A percentile compares a stretch with the other conserved stretches of the same genome.
phyloP scores from a whole-genome alignment of 176 grass and related monocot species.

The Coix lacrymajobi region DNA sequence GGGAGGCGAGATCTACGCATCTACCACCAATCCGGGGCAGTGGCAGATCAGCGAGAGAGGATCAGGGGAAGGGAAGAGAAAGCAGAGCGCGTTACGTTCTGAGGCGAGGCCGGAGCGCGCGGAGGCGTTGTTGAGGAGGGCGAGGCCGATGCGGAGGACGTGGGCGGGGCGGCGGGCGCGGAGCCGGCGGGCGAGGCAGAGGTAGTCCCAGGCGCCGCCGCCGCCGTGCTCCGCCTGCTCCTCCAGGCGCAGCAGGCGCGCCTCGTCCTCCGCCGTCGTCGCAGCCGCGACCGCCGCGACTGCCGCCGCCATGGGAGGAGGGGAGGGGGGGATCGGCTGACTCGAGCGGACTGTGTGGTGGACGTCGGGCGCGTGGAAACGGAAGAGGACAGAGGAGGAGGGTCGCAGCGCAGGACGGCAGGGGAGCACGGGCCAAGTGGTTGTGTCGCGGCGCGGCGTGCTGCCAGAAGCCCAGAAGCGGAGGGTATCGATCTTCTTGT shows the following conservation, averaged over 20 bases:
- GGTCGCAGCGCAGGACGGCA: neutral
- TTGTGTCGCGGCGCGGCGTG: neutral
- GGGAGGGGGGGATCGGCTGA: neutral
- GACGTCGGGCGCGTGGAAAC: neutral
- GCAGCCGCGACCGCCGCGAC: conserved; percentile 30
- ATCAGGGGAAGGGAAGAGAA: neutral
- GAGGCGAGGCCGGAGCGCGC: conserved; percentile 67
- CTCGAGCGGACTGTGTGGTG: neutral
- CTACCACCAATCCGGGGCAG: too few relatives aligned
- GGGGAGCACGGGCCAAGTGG: neutral
- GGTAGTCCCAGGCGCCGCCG: conserved; percentile 93
- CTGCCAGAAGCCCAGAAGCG: neutral
- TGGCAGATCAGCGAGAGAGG: neutral
- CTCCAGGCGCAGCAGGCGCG: conserved; percentile 64
- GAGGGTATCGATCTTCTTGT: neutral
- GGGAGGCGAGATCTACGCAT: conserved; percentile 47
- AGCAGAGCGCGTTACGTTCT: conserved; percentile 52
- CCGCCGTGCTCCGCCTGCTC: conserved; percentile 81
- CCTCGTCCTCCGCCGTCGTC: conserved; percentile 55
- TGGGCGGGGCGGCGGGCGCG: conserved; percentile 67
- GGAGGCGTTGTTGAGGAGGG: conserved; percentile 74
- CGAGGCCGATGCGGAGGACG: conserved; percentile 78
- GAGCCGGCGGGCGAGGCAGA: conserved; percentile 84
- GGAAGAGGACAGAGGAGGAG: too few relatives aligned
- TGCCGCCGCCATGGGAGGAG: conserved; percentile 20